phyloP scores from a whole-genome alignment of 345 rosid species.

The Toxicodendron radicans region DNA sequence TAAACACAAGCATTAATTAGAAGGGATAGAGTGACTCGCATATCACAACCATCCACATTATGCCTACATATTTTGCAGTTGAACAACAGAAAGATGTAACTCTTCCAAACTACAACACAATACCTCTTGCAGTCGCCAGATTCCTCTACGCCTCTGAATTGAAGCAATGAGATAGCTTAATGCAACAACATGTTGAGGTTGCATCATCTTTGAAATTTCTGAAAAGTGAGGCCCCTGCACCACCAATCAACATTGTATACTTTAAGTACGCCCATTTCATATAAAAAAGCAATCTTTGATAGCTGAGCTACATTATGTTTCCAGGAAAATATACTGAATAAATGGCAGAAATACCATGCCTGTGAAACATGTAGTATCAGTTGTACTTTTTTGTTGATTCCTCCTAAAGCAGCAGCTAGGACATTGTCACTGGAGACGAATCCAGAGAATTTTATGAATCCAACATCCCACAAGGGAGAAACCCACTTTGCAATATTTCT shows the following conservation, averaged over 20 bases:
- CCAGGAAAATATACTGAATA: conserved; percentile 17
- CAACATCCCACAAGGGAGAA: conserved; percentile 86
- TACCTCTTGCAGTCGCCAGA: conserved; percentile 91
- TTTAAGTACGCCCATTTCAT: conserved; percentile 16
- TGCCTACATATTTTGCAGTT: background rate
- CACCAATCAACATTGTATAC: conserved; percentile 25
- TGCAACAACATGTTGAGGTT: conserved; percentile 49
- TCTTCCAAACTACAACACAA: conserved; percentile 8
- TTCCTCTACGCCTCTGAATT: conserved; percentile 75
- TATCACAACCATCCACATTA: background rate
- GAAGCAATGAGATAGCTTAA: conserved; percentile 67
- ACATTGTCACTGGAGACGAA: conserved; percentile 67
- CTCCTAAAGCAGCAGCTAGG: conserved; percentile 73
- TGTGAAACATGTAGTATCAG: conserved; percentile 62
- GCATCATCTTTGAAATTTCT: conserved; percentile 49
- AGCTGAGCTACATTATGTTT: conserved; percentile 3
- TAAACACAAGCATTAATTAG: background rate
- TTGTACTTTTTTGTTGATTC: conserved; percentile 66
- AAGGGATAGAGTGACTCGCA: background rate
- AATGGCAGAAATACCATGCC: conserved; percentile 47
- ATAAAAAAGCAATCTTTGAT: conserved; percentile 1
- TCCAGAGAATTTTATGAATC: conserved; percentile 73
- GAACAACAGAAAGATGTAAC: conserved; percentile 4
- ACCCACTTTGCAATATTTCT: conserved; percentile 81
- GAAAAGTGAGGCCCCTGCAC: conserved; percentile 68